Evolutionary conservation across 257 asterid genomes (phyloP).

Genomic region (Ehretia macrophylla): DNA sequence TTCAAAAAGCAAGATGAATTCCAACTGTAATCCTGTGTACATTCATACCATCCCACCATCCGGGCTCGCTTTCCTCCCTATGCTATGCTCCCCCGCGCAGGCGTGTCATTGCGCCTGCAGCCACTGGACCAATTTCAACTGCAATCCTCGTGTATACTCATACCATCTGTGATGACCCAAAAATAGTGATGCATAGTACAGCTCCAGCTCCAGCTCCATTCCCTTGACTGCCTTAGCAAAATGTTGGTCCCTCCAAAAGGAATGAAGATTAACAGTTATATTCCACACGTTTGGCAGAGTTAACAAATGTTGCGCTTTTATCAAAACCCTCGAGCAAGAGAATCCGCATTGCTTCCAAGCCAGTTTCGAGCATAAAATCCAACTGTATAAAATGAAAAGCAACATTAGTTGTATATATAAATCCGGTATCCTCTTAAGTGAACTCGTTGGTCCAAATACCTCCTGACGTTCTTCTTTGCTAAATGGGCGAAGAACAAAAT

Average conservation of each 20-base stretch:
- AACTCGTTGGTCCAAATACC: constrained; percentile 34
- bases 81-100: too few species aligned
- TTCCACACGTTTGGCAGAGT: constrained; percentile 49
- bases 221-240: too few species aligned
- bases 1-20: too few species aligned
- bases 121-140: too few species aligned
- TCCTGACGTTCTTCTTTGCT: constrained; percentile 71
- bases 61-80: too few species aligned
- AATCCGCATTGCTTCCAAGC: constrained; percentile 77
- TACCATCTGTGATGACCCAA: too few species aligned
- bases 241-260: background rate
- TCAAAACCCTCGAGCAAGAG: constrained; percentile 61
- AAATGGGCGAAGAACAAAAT: constrained; percentile 77
- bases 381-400: constrained; percentile 39
- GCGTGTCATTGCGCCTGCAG: too few species aligned
- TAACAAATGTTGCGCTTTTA: constrained; percentile 81
- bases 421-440: background rate
- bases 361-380: constrained; percentile 69
- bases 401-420: background rate
- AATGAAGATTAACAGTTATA: background rate
- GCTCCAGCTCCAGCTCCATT: too few species aligned
- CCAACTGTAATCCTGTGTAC: too few species aligned
- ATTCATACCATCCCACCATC: too few species aligned
- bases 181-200: too few species aligned
- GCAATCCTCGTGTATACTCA: too few species aligned